These are phyloP conservation scores for Penstemon newberryi DNA, from an alignment of 257 asterid species.

Conservation along the genomic window DNA sequence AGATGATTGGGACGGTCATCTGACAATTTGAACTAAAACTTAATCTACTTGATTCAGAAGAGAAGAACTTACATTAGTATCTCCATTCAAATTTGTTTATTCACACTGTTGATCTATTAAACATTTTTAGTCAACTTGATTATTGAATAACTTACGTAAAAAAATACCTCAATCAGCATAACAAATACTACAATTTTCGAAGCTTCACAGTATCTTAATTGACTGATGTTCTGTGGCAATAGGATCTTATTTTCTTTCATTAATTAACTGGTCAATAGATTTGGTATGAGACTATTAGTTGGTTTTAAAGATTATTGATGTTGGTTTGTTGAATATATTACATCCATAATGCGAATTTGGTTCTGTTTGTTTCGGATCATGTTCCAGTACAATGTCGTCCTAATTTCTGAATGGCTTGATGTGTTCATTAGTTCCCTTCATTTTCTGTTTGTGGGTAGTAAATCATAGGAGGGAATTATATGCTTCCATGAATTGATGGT, in stretches of 20 bases:
- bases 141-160: not conserved
- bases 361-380: too few species aligned
- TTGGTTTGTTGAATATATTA: not conserved
- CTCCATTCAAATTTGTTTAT: not conserved
- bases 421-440: not conserved
- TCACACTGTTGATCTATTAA: not conserved
- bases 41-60: not conserved
- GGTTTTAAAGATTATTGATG: not conserved
- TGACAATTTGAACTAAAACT: not conserved
- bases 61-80: not conserved
- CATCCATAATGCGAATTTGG: not conserved
- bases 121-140: not conserved
- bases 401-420: not conserved
- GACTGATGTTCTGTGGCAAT: not conserved
- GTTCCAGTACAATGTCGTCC: not conserved
- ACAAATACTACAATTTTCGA: too few species aligned
- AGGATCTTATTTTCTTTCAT: not conserved
- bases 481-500: slow-evolving; percentile 10
- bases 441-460: slow-evolving; percentile 17
- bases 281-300: not conserved
- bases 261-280: not conserved
- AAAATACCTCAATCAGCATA: not conserved
- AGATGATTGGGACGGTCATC: not conserved
- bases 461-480: not conserved
- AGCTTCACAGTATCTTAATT: too few species aligned